Evolutionary conservation across 441 rosid genomes (phyloP), one percentile per base, ranked within the genome.

Genomic region (Monsonia emarginata): DNA sequence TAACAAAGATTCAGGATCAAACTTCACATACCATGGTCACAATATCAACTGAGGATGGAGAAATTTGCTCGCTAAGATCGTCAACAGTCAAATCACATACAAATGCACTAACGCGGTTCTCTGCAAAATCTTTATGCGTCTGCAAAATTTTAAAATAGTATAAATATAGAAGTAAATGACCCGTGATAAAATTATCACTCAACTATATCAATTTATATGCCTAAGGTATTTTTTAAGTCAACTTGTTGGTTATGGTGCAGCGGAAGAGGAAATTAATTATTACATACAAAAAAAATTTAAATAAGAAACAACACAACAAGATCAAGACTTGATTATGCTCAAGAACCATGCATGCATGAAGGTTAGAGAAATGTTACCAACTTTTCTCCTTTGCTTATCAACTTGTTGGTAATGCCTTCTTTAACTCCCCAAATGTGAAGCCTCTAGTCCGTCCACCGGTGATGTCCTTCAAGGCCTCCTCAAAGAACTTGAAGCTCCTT

Each of bases 11-110:
- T 34, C 10, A 19, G 26, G 58, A 50, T 16, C 26, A 50, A 50
- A 21, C 58, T 67, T 65, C 76, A 72, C 79, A 72, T 87, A 90
- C 97, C 96, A 93, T 90, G 69, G 96, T 93, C 65, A 90, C 95
- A 69, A 88, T 80, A 77, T 93, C 93, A 44, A 93, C 69, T 63
- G 98, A 88, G 59, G 91, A 74, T 50, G 97, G 83, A 74, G 90
- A 73, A 61, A 93, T 82, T 61, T 84, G 87, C 73, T 80, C 72
- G 84, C 75, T 83, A 67, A 88, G 87, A 80, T 76, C 86, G 81
- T 90, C 93, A 71, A 67, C 28, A 0, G 95, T 90, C 76, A 93
- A 80, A 80, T 93, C 98, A 75, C 90, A 90, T 28, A 83, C 76
- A 50, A 90, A 93, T 66, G 95, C 89, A 64, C 56, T 74, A 48